Conservation (phyloP, 768 basidiomycete species). For the Russula griseocarnosa region DNA sequence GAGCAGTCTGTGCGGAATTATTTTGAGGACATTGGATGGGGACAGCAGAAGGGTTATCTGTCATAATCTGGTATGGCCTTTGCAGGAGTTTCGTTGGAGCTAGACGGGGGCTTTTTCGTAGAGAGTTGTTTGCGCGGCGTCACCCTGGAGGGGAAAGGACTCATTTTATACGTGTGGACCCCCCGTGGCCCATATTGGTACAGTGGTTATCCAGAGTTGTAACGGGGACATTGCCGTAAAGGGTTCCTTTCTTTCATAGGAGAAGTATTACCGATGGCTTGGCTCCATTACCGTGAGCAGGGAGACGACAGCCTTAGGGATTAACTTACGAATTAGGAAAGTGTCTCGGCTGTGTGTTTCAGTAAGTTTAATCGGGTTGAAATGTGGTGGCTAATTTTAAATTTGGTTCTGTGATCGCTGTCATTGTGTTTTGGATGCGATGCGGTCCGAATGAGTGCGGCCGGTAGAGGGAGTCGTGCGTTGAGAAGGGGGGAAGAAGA, state of each 20-base stretch:
- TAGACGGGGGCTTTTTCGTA: no score
- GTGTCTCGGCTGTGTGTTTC: no score
- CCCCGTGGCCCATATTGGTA: no score
- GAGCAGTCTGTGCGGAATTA: background rate
- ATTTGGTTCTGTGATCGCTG: constrained; percentile 23
- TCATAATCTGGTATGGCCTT: background rate
- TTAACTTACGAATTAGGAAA: no score
- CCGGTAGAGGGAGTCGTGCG: constrained; percentile 9
- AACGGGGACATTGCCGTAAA: no score
- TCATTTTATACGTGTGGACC: background rate
- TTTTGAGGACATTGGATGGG: background rate
- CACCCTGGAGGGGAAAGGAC: background rate
- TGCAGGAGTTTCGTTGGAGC: background rate
- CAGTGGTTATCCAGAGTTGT: no score
- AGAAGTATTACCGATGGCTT: no score
- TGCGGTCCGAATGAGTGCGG: constrained; percentile 8
- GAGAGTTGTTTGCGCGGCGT: background rate
- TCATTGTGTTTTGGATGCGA: constrained; percentile 19
- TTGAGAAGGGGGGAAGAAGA: constrained; percentile 4
- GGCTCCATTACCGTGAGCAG: no score
- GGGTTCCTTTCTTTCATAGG: no score
- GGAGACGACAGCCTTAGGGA: no score
- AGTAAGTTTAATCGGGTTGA: no score
- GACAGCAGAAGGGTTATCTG: background rate
- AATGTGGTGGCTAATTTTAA: no score